These are phyloP conservation scores for Penicillium cinerascens DNA, from an alignment of 495 filamentous ascomycete genomes.

Conservation along the genomic window DNA sequence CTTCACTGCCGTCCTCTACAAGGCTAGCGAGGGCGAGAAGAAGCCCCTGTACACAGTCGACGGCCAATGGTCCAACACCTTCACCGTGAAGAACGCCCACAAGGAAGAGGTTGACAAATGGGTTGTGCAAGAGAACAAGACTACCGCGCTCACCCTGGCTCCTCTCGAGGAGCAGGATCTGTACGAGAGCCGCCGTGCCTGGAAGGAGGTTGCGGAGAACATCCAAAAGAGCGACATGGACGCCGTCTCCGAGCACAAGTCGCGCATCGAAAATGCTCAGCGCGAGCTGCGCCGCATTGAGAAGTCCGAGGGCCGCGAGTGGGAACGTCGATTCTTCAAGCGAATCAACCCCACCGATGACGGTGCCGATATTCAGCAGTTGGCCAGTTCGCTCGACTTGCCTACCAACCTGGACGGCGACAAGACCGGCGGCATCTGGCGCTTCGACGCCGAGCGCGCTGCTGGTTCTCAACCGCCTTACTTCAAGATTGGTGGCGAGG, in stretches of 20 bases:
- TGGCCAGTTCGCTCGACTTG: constrained; percentile 57
- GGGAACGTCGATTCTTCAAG: constrained; percentile 83
- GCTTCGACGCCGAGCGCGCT: constrained; percentile 69
- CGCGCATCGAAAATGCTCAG: constrained; percentile 87
- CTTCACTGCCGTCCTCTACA: constrained; percentile 75
- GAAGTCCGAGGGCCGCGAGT: constrained; percentile 70
- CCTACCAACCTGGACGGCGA: constrained; percentile 58
- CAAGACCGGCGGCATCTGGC: constrained; percentile 86
- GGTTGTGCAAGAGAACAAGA: constrained; percentile 58
- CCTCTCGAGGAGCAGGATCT: constrained; percentile 79
- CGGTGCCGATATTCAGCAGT: constrained; percentile 47
- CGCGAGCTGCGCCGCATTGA: constrained; percentile 80
- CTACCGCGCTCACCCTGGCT: constrained; percentile 66
- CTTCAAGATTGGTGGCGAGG: constrained; percentile 38
- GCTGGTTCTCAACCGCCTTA: constrained; percentile 44
- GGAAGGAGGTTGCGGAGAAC: constrained; percentile 76
- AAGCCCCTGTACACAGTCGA: constrained; percentile 79
- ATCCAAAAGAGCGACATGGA: constrained; percentile 84
- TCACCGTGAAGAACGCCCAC: constrained; percentile 70
- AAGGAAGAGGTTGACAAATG: constrained; percentile 71
- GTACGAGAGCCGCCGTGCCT: constrained; percentile 84
- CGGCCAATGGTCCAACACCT: constrained; percentile 87
- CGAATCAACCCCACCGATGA: constrained; percentile 50
- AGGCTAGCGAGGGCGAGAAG: constrained; percentile 68
- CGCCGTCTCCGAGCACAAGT: constrained; percentile 70